Base-by-base conservation (phyloP, 352 stramenopile species). In the Elongisporangium anandrum region DNA sequence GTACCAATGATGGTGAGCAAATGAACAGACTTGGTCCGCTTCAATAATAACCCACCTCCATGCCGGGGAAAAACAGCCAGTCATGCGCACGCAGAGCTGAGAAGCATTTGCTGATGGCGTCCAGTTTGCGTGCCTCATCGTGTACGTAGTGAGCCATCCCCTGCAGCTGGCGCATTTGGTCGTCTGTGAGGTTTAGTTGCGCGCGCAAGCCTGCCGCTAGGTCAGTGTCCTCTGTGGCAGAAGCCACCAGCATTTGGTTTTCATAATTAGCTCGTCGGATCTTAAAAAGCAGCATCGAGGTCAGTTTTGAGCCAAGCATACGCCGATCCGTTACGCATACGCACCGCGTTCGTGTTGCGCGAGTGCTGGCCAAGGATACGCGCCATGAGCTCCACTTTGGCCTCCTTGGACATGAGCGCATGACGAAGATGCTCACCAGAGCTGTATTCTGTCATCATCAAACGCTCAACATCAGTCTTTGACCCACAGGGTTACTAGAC, bases 91-190 rank as follows among this genome's bases (percentile, higher is more conserved):
- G 82, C 13, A 95, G 58, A 19, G 85, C 81, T 9, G 86, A 86
- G 54, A 95, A 95, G 50, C 86, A 95, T 57, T 95, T 95, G n/a
- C 72, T 72, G 54, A 95, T 93, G 2, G 77, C 85, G 23, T 91
- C 81, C 7, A 95, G 71, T 56, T 93, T 89, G 17, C 71, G 73
- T 26, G 80, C 68, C 66, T 95, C 86, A 38, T 93, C 75, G 17
- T 72, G 82, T 3, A 85, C 75, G 20, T 73, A 59, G 6, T 64
- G 52, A 13, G 67, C 66, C 52, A 93, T 57, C 34, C 61, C 73
- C 19, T 79, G 67, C 15, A 95, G 64, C 16, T 72, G 75, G 34
- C 72, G 76, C 45, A 79, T 90, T 58, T 95, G 86, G 20, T 90
- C 79, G 12, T 78, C 61, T 17, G 84, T 87, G 41, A 95, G 81